A percentile compares a stretch with the other conserved stretches of the same genome.
These are phyloP conservation scores for Flagelloscypha sp. DNA, from an alignment of 768 basidiomycete species.

Conservation along the genomic window DNA sequence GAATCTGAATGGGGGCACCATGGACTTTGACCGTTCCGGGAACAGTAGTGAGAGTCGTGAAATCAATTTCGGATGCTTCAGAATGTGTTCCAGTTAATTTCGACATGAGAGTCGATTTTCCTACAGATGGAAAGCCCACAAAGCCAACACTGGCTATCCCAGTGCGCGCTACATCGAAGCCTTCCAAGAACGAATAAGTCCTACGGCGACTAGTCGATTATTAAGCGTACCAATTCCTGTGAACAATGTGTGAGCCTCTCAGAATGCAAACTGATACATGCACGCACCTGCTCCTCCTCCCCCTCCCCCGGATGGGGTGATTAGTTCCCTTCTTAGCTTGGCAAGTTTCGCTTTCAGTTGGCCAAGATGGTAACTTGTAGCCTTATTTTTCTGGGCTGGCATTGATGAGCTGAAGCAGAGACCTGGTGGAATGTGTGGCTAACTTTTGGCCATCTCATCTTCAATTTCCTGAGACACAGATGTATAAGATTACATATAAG, in stretches of 20 bases:
- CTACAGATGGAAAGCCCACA: slow-evolving; percentile 88
- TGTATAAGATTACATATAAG: slow-evolving; percentile 13
- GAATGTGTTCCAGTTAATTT: slow-evolving; percentile 96
- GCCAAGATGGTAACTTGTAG: slow-evolving; percentile 91
- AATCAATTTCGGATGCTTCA: slow-evolving; percentile 93
- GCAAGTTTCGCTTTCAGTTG: slow-evolving; percentile 98
- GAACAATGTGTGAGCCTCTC: no score
- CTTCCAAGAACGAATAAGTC: no score
- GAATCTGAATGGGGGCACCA: slow-evolving; percentile 92
- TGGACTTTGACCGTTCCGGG: slow-evolving; percentile 93
- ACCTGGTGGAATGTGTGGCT: slow-evolving; percentile 15
- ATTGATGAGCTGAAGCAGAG: slow-evolving; percentile 2
- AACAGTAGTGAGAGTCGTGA: slow-evolving; percentile 92
- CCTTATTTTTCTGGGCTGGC: slow-evolving; percentile 90
- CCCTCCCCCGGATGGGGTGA: slow-evolving; percentile 63
- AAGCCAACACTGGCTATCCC: slow-evolving; percentile 97
- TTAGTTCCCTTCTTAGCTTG: slow-evolving; percentile 91
- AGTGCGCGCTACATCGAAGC: slow-evolving; percentile 97
- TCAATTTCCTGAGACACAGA: slow-evolving; percentile 64
- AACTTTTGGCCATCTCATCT: slow-evolving; percentile 96
- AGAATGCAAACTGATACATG: no score
- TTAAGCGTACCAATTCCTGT: no score
- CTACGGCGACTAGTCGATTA: no score
- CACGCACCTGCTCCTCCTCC: slow-evolving; percentile 84
- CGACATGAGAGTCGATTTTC: slow-evolving; percentile 94